A percentile compares a stretch with the other conserved stretches of the same genome.
These are phyloP conservation scores for Rhizopogon sp. DNA, from an alignment of 768 basidiomycete genomes.

Conservation along the genomic window DNA sequence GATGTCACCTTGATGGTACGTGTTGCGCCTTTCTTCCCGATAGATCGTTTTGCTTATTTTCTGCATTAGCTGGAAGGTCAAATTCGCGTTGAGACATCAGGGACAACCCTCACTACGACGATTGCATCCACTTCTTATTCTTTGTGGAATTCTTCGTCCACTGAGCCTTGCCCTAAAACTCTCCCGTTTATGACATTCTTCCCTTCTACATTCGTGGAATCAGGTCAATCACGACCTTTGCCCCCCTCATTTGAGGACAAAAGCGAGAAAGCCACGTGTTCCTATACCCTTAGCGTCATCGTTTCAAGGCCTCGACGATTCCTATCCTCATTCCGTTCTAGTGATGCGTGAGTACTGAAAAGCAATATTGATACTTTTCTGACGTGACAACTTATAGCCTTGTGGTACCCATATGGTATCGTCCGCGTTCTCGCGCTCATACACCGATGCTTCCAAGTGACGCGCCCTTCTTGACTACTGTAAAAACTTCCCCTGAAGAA, in stretches of 20 bases:
- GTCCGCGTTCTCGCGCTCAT: conserved; percentile 50
- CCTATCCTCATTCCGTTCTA: conserved; percentile 40
- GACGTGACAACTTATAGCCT: conserved; percentile 30
- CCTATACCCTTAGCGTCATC: conserved; percentile 43
- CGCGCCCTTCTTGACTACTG: conserved; percentile 47
- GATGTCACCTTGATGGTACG: conserved; percentile 21
- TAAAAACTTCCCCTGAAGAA: conserved; percentile 64
- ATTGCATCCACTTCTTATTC: conserved; percentile 14
- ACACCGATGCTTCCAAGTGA: conserved; percentile 43
- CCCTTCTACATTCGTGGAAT: conserved; percentile 41
- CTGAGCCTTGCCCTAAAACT: conserved; percentile 25
- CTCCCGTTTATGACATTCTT: conserved; percentile 41
- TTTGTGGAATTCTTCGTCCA: conserved; percentile 14
- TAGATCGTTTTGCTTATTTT: not conserved
- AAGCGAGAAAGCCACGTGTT: conserved; percentile 22
- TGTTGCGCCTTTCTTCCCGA: not conserved
- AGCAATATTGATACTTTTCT: conserved; percentile 3
- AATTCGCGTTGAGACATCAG: conserved; percentile 13
- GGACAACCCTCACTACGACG: conserved; percentile 6
- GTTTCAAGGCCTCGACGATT: conserved; percentile 35
- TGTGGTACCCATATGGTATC: conserved; percentile 44
- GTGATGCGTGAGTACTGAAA: conserved; percentile 34
- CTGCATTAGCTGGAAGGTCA: conserved; percentile 19
- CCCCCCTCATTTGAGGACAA: conserved; percentile 44
- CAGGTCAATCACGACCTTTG: conserved; percentile 27